phyloP scores from a whole-genome alignment of 129 eudicot species.

The Flaveria sonorensis region DNA sequence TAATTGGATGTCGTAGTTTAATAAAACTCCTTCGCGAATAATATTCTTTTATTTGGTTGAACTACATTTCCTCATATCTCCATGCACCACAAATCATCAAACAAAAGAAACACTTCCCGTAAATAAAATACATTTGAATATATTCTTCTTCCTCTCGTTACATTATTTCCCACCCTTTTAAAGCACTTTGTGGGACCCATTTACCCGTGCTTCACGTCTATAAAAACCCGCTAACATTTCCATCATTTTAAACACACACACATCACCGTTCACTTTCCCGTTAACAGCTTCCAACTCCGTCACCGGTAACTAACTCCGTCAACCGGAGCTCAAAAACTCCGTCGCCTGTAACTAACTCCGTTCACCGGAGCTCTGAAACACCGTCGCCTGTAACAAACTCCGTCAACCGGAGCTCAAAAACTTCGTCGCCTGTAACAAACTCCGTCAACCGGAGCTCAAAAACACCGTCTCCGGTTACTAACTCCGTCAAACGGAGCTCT shows the following conservation, averaged over 20 bases:
- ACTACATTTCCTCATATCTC: background rate
- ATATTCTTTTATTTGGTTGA: background rate
- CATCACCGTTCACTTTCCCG: conserved; percentile 3
- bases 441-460: too few species aligned
- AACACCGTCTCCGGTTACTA: too few species aligned
- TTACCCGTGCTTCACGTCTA: conserved; percentile 35
- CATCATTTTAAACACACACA: conserved; percentile 2
- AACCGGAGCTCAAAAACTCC: too few species aligned
- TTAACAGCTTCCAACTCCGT: too few species aligned
- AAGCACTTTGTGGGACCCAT: conserved; percentile 23
- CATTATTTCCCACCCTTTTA: conserved; percentile 38
- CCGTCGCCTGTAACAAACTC: background rate
- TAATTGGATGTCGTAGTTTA: background rate
- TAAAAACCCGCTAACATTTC: conserved; percentile 19
- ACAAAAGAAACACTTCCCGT: too few species aligned
- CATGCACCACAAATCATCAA: too few species aligned
- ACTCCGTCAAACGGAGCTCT: too few species aligned
- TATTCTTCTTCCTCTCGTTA: conserved; percentile 18
- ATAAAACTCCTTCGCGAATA: background rate
- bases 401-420: background rate
- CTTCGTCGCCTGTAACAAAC: too few species aligned
- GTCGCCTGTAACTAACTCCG: too few species aligned
- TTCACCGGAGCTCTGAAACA: too few species aligned
- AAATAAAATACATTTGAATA: conserved; percentile 22
- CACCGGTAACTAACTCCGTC: too few species aligned